Base-by-base conservation (phyloP, 495 filamentous ascomycete genomes). In the Melanomma pulvis-pyrius region DNA sequence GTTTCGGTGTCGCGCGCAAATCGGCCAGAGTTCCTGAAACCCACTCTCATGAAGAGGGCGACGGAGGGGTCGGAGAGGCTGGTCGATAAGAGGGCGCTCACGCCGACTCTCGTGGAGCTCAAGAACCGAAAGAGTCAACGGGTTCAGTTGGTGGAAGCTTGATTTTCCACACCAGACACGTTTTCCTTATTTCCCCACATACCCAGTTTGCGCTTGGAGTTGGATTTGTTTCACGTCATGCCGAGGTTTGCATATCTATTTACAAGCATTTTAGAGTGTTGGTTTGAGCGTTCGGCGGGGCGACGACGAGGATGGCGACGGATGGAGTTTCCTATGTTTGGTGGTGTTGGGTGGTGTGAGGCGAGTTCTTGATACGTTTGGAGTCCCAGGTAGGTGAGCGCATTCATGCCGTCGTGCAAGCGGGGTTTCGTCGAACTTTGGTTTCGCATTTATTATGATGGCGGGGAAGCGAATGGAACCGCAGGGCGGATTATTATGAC, bases 51-150 rank as follows among this genome's bases (percentile, higher is more conserved):
- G 39, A 34, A 24, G 28, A 22, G 21, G 21, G 53, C 15, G 6
- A 58, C 65, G 28, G 54, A 44, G 6, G 48, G 53, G 24, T 21
- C 56, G 26, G 70, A 61, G 54, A 61, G 62, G 26, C 47, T 72
- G 28, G 62, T 69, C 8, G 70, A 72, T 24, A 46, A 41, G 51
- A 66, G 58, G 58, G 32, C 70, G 25, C 58, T 72, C 13, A 72
- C 66, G 29, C 70, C 70, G 5, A 69, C 66, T 6, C 44, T 72
- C 17, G 70, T 72, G 3, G 70, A 72, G 52, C 49, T 72, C 32
- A 59, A 60, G 63, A 72, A 72, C 39, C 28, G 70, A 11, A 72
- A 67, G 66, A 69, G 66, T 32, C 66, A 72, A 46, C 44, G 66
- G 22, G 70, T 72, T 19, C 61, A 66, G 59, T 51, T 72, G 32